These are phyloP conservation scores for Hydnomerulius pinastri DNA, from an alignment of 768 basidiomycete species.

Conservation along the genomic window DNA sequence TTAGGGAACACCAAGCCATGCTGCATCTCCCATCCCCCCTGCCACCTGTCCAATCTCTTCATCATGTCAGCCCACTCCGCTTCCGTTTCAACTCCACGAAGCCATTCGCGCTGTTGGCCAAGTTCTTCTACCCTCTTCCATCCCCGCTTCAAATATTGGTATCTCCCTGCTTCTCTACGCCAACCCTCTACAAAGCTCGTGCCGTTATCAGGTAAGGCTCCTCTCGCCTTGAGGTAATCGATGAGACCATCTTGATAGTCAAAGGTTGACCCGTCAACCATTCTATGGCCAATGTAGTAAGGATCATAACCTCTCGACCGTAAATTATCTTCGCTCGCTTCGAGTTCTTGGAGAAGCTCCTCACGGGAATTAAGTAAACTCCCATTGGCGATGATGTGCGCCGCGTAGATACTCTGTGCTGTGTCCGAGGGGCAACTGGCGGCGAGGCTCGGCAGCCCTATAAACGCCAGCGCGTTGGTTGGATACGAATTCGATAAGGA, in stretches of 20 bases:
- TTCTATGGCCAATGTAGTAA: slow-evolving; percentile 48
- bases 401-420: slow-evolving; percentile 51
- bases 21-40: slow-evolving; percentile 52
- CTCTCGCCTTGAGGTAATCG: slow-evolving; percentile 11
- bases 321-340: slow-evolving; percentile 40
- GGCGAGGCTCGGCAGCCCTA: slow-evolving; percentile 51
- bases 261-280: slow-evolving; percentile 34
- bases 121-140: slow-evolving; percentile 49
- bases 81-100: slow-evolving; percentile 51
- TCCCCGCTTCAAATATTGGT: slow-evolving; percentile 36
- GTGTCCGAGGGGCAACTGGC: slow-evolving; percentile 49
- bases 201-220: slow-evolving; percentile 43
- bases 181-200: slow-evolving; percentile 51
- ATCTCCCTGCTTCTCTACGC: slow-evolving; percentile 39
- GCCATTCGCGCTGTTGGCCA: slow-evolving; percentile 43
- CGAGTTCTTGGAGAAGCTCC: slow-evolving; percentile 42
- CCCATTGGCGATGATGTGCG: slow-evolving; percentile 46
- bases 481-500: slow-evolving; percentile 50
- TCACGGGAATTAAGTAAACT: slow-evolving; percentile 42
- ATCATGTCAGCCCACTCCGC: slow-evolving; percentile 53
- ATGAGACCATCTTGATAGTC: slow-evolving; percentile 44
- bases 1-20: slow-evolving; percentile 14
- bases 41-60: slow-evolving; percentile 48
- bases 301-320: slow-evolving; percentile 49
- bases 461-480: slow-evolving; percentile 52